Conservation (phyloP, 495 filamentous ascomycete species). For the Hyphodiscus hymeniophilus region DNA sequence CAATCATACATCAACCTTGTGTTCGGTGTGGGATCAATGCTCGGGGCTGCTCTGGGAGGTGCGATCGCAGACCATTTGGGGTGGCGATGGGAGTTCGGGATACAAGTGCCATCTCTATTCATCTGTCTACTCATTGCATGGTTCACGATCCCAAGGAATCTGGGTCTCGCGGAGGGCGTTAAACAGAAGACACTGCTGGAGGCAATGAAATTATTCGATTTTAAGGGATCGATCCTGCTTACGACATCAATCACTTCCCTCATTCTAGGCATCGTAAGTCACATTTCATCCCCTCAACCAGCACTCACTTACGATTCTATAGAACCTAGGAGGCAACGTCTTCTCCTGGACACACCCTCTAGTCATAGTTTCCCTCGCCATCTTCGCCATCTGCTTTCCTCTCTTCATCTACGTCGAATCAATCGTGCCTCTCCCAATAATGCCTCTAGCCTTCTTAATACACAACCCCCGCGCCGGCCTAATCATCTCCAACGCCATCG, state of each 20-base stretch:
- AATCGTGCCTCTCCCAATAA: slow-evolving; percentile 53
- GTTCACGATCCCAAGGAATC: slow-evolving; percentile 48
- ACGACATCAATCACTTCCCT: slow-evolving; percentile 55
- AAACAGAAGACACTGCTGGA: slow-evolving; percentile 42
- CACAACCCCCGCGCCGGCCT: slow-evolving; percentile 54
- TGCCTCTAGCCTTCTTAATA: slow-evolving; percentile 57
- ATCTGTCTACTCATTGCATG: slow-evolving; percentile 48
- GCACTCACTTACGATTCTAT: slow-evolving; percentile 16
- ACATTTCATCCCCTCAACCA: neutral
- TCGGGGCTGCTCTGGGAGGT: slow-evolving; percentile 66
- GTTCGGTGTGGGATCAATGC: slow-evolving; percentile 50
- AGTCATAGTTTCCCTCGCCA: slow-evolving; percentile 52
- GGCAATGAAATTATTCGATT: slow-evolving; percentile 59
- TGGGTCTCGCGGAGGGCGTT: slow-evolving; percentile 46
- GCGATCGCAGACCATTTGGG: slow-evolving; percentile 64
- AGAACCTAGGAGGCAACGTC: slow-evolving; percentile 73
- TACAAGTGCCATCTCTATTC: slow-evolving; percentile 60
- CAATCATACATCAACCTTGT: slow-evolving; percentile 71
- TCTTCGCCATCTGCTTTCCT: slow-evolving; percentile 46
- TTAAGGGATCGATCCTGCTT: slow-evolving; percentile 55
- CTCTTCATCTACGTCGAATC: slow-evolving; percentile 57
- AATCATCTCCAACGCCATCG: slow-evolving; percentile 65
- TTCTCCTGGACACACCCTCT: slow-evolving; percentile 65
- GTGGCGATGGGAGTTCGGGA: slow-evolving; percentile 56
- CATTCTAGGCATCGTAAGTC: slow-evolving; percentile 57